Conservation (phyloP, 2,329 filamentous ascomycete species). For the Aspergillus brasiliensis region DNA sequence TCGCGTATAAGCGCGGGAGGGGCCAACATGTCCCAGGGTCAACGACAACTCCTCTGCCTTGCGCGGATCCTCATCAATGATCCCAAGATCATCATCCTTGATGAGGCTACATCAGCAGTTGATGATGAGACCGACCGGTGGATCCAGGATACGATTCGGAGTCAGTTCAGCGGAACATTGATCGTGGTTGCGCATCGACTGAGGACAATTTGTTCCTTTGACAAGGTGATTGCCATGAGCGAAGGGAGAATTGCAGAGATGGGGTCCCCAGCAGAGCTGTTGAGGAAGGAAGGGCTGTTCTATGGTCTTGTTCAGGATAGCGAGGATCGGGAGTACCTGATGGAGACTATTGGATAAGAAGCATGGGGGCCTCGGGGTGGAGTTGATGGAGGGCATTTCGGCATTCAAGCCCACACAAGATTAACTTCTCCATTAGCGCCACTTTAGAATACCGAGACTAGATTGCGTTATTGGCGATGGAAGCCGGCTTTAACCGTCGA, state of each 20-base stretch:
- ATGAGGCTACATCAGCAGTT: not conserved
- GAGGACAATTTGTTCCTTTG: not conserved
- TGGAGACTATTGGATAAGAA: not conserved
- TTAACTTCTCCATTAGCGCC: too few species aligned
- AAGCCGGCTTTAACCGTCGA: too few species aligned
- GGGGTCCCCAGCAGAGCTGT: not conserved
- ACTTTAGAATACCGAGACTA: too few species aligned
- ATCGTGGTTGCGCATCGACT: not conserved
- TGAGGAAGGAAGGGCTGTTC: not conserved
- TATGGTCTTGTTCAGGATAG: not conserved
- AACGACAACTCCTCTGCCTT: not conserved
- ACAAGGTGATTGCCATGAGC: not conserved
- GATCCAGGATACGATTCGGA: not conserved
- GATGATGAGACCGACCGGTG: not conserved
- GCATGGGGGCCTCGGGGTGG: not conserved
- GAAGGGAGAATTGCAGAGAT: not conserved
- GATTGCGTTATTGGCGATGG: too few species aligned
- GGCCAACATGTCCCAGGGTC: not conserved
- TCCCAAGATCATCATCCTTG: not conserved
- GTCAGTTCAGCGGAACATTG: not conserved
- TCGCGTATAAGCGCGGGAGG: not conserved
- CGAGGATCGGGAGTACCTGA: not conserved
- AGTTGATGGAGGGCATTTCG: too few species aligned
- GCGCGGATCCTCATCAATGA: not conserved
- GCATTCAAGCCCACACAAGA: too few species aligned